Percentiles rank a stretch among this genome's conserved stretches.
phyloP scores from a whole-genome alignment of 768 basidiomycete genomes.

The Porpolomopsis calyptriformis region DNA sequence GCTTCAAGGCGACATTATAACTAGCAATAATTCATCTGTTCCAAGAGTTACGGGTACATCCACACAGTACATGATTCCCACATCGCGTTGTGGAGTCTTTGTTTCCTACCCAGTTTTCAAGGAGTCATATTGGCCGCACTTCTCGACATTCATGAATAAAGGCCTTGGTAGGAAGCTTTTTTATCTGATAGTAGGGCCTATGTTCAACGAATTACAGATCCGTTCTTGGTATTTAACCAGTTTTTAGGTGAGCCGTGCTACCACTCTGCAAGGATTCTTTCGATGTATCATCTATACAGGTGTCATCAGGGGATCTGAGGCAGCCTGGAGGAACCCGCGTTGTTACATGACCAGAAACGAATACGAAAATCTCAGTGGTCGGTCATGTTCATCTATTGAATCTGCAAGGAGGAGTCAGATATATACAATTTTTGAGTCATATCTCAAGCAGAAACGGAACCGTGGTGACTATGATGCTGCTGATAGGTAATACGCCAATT shows the following conservation, averaged over 20 bases:
- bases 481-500: conserved; percentile 35
- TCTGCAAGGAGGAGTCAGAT: conserved; percentile 33
- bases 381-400: conserved; percentile 43
- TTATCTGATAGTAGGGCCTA: not conserved
- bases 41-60: too few species aligned
- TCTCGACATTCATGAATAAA: conserved; percentile 40
- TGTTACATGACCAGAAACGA: conserved; percentile 32
- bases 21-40: too few species aligned
- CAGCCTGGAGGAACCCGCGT: conserved; percentile 24
- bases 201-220: conserved; percentile 30
- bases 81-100: conserved; percentile 9
- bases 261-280: not conserved
- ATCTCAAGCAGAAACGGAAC: conserved; percentile 34
- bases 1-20: not conserved
- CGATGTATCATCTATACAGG: conserved; percentile 23
- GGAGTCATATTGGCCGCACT: conserved; percentile 47
- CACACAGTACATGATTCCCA: not conserved
- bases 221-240: conserved; percentile 53
- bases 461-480: conserved; percentile 43
- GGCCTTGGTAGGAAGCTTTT: conserved; percentile 37
- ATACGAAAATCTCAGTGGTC: conserved; percentile 40
- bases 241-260: conserved; percentile 39
- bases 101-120: conserved; percentile 41
- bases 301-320: conserved; percentile 61
- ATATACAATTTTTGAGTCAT: conserved; percentile 45